A percentile compares a stretch with the other conserved stretches of the same genome.
phyloP scores from a whole-genome alignment of 768 basidiomycete species.

The Tylopilus sp. region DNA sequence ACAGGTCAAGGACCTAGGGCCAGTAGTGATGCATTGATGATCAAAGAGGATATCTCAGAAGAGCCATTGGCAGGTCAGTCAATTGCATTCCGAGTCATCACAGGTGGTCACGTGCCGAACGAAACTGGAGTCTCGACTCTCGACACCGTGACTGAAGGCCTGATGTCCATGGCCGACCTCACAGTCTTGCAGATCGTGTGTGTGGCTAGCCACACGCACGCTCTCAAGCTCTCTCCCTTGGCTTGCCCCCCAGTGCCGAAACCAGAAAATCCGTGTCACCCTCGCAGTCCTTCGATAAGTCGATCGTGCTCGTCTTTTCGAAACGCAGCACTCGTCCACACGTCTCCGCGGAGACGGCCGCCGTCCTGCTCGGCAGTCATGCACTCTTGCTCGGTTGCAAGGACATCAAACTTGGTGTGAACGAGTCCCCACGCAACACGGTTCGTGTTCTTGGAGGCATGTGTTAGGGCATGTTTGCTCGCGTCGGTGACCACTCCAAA shows the following conservation, averaged over 20 bases:
- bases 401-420: slow-evolving; percentile 96
- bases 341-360: slow-evolving; percentile 80
- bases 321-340: slow-evolving; percentile 94
- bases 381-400: slow-evolving; percentile 86
- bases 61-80: too few relatives aligned
- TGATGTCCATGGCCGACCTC: slow-evolving; percentile 90
- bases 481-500: slow-evolving; percentile 89
- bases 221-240: slow-evolving; percentile 68
- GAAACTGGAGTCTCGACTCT: too few relatives aligned
- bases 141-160: too few relatives aligned
- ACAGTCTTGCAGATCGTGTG: slow-evolving; percentile 67
- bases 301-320: slow-evolving; percentile 85
- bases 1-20: too few relatives aligned
- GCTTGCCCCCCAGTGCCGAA: slow-evolving; percentile 49
- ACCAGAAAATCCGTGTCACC: slow-evolving; percentile 40
- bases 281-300: slow-evolving; percentile 75
- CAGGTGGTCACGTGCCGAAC: too few relatives aligned
- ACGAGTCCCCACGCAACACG: slow-evolving; percentile 82
- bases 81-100: too few relatives aligned
- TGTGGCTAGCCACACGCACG: slow-evolving; percentile 59
- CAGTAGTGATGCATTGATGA: too few relatives aligned
- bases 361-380: slow-evolving; percentile 76
- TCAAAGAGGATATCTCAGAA: too few relatives aligned
- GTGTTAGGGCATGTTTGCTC: slow-evolving; percentile 96
- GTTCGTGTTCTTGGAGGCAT: slow-evolving; percentile 89